phyloP scores from a whole-genome alignment of 2,329 filamentous ascomycete genomes.

The Huntiella decipiens region DNA sequence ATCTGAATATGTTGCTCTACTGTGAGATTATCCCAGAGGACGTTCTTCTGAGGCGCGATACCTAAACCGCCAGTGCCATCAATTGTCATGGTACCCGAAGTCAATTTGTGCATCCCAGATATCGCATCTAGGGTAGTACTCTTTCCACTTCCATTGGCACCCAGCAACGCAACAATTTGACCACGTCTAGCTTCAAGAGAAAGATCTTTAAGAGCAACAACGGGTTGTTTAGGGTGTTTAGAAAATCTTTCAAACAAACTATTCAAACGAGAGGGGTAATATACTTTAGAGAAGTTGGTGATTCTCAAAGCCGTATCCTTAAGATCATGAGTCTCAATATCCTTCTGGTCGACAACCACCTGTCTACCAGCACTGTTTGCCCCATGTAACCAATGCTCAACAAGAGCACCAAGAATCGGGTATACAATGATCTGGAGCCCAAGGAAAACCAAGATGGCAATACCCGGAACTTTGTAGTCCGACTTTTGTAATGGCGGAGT shows the following conservation, averaged over 20 bases:
- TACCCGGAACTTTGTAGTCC: constrained; percentile 39
- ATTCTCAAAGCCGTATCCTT: constrained; percentile 43
- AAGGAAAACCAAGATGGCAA: constrained; percentile 60
- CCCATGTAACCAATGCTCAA: constrained; percentile 60
- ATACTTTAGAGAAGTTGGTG: constrained; percentile 58
- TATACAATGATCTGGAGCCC: constrained; percentile 62
- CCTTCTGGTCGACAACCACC: constrained; percentile 21
- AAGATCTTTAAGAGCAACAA: constrained; percentile 61
- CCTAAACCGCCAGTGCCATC: constrained; percentile 64
- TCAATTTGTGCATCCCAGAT: constrained; percentile 60
- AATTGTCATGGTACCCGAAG: constrained; percentile 57
- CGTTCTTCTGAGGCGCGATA: constrained; percentile 83
- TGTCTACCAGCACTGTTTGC: constrained; percentile 46
- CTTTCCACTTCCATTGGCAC: constrained; percentile 81
- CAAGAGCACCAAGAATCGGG: constrained; percentile 51
- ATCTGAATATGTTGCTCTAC: constrained; percentile 70
- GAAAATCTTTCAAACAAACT: constrained; percentile 20
- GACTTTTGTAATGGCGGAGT: constrained; percentile 47
- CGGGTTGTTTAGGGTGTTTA: constrained; percentile 22
- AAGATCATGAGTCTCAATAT: constrained; percentile 7
- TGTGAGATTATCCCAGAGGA: constrained; percentile 76
- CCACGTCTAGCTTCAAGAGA: constrained; percentile 54
- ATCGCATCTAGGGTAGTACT: constrained; percentile 79
- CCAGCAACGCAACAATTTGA: constrained; percentile 70
- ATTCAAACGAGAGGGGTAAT: constrained; percentile 31